phyloP scores from a whole-genome alignment of 1,139 yeast genomes.

The Saccharomycopsis hybrid region DNA sequence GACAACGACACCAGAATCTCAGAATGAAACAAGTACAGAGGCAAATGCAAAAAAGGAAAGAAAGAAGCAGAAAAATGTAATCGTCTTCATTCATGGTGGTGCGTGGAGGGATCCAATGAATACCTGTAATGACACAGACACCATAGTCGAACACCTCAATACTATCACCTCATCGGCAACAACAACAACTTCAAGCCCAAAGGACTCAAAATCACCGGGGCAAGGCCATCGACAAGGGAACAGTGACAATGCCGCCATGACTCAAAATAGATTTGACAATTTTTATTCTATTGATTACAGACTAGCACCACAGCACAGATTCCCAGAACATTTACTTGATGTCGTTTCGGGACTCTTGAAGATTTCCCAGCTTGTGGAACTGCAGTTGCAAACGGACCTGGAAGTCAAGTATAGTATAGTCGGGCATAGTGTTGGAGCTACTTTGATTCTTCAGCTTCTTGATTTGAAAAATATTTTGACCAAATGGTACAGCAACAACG shows the following conservation, averaged over 20 bases:
- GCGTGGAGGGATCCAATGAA: constrained; percentile 70
- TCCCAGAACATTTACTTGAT: constrained; percentile 44
- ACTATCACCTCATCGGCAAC: not conserved
- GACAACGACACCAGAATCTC: no score
- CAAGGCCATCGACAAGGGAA: not conserved
- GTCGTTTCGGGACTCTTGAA: constrained; percentile 32
- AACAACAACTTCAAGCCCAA: not conserved
- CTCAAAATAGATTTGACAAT: not conserved
- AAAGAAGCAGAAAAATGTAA: not conserved
- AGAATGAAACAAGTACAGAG: no score
- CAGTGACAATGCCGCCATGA: not conserved
- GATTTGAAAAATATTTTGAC: not conserved
- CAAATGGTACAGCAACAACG: not conserved
- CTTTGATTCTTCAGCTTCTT: constrained; percentile 41
- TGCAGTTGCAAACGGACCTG: no score
- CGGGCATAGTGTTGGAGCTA: constrained; percentile 61
- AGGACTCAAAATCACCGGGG: not conserved
- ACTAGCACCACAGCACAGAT: constrained; percentile 41
- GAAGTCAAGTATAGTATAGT: constrained; percentile 26
- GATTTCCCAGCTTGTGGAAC: constrained; percentile 23
- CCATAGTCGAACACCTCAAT: constrained; percentile 27
- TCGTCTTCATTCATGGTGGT: constrained; percentile 61
- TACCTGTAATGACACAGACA: constrained; percentile 46
- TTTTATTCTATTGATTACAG: constrained; percentile 44
- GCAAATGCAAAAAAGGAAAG: not conserved